phyloP scores from a whole-genome alignment of 768 basidiomycete genomes.

The Strobilomyces confusus region DNA sequence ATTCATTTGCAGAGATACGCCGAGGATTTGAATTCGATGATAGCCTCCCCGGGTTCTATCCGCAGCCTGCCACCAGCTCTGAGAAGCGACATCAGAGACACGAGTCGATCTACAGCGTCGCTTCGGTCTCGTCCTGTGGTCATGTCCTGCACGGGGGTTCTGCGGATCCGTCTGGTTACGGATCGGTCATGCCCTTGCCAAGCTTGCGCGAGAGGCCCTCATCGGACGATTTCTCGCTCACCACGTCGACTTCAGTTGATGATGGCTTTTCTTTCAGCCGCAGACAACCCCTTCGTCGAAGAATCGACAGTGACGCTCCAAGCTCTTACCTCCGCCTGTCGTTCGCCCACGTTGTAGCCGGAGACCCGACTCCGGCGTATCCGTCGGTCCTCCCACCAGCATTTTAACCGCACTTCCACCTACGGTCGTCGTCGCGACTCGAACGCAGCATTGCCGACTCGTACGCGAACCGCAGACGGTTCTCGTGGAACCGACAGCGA shows the following conservation, averaged over 20 bases:
- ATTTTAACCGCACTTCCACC: constrained; percentile 64
- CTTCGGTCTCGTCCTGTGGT: constrained; percentile 78
- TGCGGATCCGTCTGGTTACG: constrained; percentile 74
- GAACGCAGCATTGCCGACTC: constrained; percentile 51
- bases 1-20: constrained; percentile 75
- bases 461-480: constrained; percentile 52
- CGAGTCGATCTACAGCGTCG: constrained; percentile 68
- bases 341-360: constrained; percentile 42
- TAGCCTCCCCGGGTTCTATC: constrained; percentile 63
- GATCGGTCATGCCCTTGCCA: constrained; percentile 31
- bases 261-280: constrained; percentile 69
- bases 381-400: constrained; percentile 63
- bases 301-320: constrained; percentile 73
- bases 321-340: constrained; percentile 63
- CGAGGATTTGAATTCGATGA: constrained; percentile 72
- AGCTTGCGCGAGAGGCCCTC: constrained; percentile 52
- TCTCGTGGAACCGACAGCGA: constrained; percentile 57
- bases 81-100: constrained; percentile 42
- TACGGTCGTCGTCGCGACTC: constrained; percentile 57
- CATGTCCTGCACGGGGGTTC: constrained; percentile 58
- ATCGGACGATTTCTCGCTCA: constrained; percentile 56
- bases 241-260: constrained; percentile 52
- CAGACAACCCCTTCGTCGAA: constrained; percentile 37
- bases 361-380: constrained; percentile 60
- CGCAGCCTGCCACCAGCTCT: constrained; percentile 41